A percentile compares a stretch with the other conserved stretches of the same genome.
These are phyloP conservation scores for Truncatella angustata DNA, from an alignment of 2,329 filamentous ascomycete species.

Conservation along the genomic window DNA sequence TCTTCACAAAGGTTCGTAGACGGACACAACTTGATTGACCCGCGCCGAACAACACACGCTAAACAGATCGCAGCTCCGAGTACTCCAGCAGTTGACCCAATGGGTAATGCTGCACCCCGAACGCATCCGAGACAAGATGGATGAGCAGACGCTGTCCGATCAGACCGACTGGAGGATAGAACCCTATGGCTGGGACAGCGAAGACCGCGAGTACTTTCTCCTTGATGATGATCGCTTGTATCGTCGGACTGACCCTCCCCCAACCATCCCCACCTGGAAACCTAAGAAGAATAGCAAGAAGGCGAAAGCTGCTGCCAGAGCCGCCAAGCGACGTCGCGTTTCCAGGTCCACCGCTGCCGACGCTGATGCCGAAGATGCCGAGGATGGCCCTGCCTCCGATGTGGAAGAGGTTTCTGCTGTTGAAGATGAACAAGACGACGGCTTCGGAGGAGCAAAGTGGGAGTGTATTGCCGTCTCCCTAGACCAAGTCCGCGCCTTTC, in stretches of 20 bases:
- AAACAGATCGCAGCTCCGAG: slow-evolving; percentile 51
- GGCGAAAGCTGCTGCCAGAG: slow-evolving; percentile 59
- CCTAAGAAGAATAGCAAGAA: slow-evolving; percentile 64
- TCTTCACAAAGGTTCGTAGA: slow-evolving; percentile 71
- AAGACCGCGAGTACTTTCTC: slow-evolving; percentile 85
- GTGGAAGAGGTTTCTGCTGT: slow-evolving; percentile 25
- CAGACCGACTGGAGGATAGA: slow-evolving; percentile 81
- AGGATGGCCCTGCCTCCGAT: slow-evolving; percentile 31
- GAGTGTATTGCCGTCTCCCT: slow-evolving; percentile 85
- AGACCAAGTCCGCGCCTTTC: slow-evolving; percentile 70
- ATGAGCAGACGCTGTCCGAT: slow-evolving; percentile 75
- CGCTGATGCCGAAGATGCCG: slow-evolving; percentile 36
- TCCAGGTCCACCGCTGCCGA: slow-evolving; percentile 41
- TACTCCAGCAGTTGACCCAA: slow-evolving; percentile 84
- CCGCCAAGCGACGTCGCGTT: slow-evolving; percentile 70
- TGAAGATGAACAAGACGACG: slow-evolving; percentile 61
- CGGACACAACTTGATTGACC: too few relatives aligned
- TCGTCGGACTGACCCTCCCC: slow-evolving; percentile 73
- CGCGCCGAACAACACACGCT: too few relatives aligned
- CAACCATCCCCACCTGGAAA: slow-evolving; percentile 56
- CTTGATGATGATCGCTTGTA: slow-evolving; percentile 94
- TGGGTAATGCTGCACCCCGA: slow-evolving; percentile 90
- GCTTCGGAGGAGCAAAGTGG: slow-evolving; percentile 78
- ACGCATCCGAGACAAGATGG: slow-evolving; percentile 81
- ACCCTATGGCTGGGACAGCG: slow-evolving; percentile 81